Conservation (phyloP, 805 yeast genomes). For the Ascoidea tarda region DNA sequence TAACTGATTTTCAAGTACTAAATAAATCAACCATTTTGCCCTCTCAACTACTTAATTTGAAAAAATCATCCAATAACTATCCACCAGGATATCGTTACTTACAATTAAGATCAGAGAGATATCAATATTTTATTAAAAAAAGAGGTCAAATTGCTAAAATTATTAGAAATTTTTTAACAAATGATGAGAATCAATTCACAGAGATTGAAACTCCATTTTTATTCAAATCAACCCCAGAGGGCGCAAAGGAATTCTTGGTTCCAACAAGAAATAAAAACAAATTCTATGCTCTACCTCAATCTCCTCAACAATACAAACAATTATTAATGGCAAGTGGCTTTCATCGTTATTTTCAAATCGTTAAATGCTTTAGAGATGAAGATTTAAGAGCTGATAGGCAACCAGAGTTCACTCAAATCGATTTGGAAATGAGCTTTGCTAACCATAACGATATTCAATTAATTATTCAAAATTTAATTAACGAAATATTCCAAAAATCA, state of each 20-base stretch:
- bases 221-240: conserved; percentile 95
- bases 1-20: conserved; percentile 36
- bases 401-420: conserved; percentile 97
- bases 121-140: conserved; percentile 38
- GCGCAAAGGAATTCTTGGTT: conserved; percentile 90
- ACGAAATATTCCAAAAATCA: conserved; percentile 38
- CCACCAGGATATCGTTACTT: conserved; percentile 76
- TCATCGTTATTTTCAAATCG: conserved; percentile 74
- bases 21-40: conserved; percentile 54
- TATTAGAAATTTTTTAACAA: conserved; percentile 29
- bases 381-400: conserved; percentile 91
- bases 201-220: conserved; percentile 90
- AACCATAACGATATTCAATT: conserved; percentile 49
- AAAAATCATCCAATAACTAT: conserved; percentile 37
- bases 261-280: conserved; percentile 56
- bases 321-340: conserved; percentile 90
- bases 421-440: conserved; percentile 84
- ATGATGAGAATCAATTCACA: conserved; percentile 30
- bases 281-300: conserved; percentile 89
- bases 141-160: conserved; percentile 41
- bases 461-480: conserved; percentile 46
- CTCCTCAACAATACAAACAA: conserved; percentile 97
- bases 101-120: conserved; percentile 52
- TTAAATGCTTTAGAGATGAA: conserved; percentile 92
- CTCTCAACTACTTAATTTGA: conserved; percentile 51